A percentile compares a stretch with the other conserved stretches of the same genome.
Conservation (phyloP, 352 stramenopile species). For the Saprolegnia parasitica region DNA sequence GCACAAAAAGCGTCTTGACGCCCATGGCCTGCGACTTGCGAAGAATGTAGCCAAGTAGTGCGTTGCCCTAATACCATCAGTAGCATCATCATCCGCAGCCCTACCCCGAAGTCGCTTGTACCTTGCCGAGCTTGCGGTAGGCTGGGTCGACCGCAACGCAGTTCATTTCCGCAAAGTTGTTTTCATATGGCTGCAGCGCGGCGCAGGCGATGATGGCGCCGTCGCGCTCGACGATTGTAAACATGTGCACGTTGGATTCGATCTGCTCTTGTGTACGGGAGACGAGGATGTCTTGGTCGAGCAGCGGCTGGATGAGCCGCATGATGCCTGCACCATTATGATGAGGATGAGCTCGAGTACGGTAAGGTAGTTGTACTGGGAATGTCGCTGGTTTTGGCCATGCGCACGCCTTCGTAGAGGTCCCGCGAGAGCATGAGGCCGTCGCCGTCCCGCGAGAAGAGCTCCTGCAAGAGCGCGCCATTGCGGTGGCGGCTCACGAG, state of each 20-base stretch:
- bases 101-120: constrained; percentile 31
- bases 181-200: constrained; percentile 84
- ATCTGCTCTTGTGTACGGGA: constrained; percentile 86
- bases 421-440: constrained; percentile 96
- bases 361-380: constrained; percentile 44
- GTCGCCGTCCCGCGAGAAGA: constrained; percentile 97
- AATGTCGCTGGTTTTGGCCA: constrained; percentile 90
- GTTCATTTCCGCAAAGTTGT: constrained; percentile 87
- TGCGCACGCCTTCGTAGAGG: constrained; percentile 94
- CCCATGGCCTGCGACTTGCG: constrained; percentile 79
- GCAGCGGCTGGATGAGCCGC: constrained; percentile 81
- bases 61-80: constrained; percentile 63
- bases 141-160: constrained; percentile 85
- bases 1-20: constrained; percentile 93
- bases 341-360: not conserved
- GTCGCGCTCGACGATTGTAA: constrained; percentile 84
- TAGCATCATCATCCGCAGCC: not conserved
- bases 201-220: constrained; percentile 85
- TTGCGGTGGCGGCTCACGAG: constrained; percentile 82
- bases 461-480: constrained; percentile 91
- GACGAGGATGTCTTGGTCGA: constrained; percentile 84
- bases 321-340: constrained; percentile 57
- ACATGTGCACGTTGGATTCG: constrained; percentile 84
- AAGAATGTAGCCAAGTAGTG: constrained; percentile 88
- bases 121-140: constrained; percentile 81